These are phyloP conservation scores for Ascocoryne sarcoides DNA, from an alignment of 2,329 filamentous ascomycete species.

Conservation along the genomic window DNA sequence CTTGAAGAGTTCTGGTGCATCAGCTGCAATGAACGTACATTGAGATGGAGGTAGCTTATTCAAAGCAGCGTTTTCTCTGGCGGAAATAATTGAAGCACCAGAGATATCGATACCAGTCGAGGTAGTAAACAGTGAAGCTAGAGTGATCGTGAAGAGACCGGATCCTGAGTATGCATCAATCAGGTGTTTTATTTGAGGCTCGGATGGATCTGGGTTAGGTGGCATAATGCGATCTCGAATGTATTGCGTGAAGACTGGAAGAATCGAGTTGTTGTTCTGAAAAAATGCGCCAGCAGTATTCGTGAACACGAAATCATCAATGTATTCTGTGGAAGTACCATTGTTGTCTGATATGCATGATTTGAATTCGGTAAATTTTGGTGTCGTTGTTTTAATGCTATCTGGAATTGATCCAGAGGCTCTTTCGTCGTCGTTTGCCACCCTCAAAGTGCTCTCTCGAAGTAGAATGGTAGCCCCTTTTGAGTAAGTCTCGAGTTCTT, in stretches of 20 bases:
- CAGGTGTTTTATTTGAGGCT: slow-evolving; percentile 62
- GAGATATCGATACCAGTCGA: slow-evolving; percentile 89
- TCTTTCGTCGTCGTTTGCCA: slow-evolving; percentile 37
- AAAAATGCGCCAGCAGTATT: slow-evolving; percentile 95
- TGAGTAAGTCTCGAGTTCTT: slow-evolving; percentile 62
- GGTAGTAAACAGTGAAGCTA: slow-evolving; percentile 74
- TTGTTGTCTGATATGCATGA: slow-evolving; percentile 84
- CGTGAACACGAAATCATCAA: slow-evolving; percentile 71
- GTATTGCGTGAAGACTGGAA: slow-evolving; percentile 77
- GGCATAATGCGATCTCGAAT: slow-evolving; percentile 72
- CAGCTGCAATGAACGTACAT: slow-evolving; percentile 80
- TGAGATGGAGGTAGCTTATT: slow-evolving; percentile 62
- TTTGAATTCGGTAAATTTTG: slow-evolving; percentile 65
- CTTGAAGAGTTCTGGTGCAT: slow-evolving; percentile 76
- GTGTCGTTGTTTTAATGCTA: slow-evolving; percentile 28
- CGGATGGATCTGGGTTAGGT: slow-evolving; percentile 28
- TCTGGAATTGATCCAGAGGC: slow-evolving; percentile 23
- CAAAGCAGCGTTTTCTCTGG: slow-evolving; percentile 65
- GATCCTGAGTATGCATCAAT: slow-evolving; percentile 98
- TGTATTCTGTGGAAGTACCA: slow-evolving; percentile 75
- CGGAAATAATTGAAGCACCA: slow-evolving; percentile 66
- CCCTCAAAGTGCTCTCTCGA: slow-evolving; percentile 72
- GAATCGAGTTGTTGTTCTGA: slow-evolving; percentile 99
- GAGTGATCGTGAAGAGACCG: slow-evolving; percentile 92
- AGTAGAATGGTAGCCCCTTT: slow-evolving; percentile 82